Evolutionary conservation across 2,329 filamentous ascomycete genomes (phyloP).

Genomic region (Paecilomyces sp.): DNA sequence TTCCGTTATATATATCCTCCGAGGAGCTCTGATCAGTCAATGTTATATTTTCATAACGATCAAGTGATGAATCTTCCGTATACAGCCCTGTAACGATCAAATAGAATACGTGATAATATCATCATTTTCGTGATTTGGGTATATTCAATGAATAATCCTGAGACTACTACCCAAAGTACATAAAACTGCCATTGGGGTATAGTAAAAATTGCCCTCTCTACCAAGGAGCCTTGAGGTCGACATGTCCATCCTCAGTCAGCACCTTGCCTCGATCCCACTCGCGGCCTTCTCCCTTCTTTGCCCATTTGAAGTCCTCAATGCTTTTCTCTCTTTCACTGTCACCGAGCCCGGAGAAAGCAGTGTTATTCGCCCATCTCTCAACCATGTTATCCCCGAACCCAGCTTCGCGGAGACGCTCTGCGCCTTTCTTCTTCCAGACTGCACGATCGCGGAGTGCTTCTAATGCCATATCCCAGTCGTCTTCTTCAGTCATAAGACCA

Average conservation of each 20-base stretch:
- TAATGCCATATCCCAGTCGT: conserved; percentile 73
- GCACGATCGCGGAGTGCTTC: conserved; percentile 75
- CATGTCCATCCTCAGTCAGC: conserved; percentile 47
- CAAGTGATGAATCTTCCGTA: too few relatives aligned
- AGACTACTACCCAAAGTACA: background rate
- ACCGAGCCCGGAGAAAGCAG: conserved; percentile 44
- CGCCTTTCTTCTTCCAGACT: conserved; percentile 67
- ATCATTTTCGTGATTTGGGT: background rate
- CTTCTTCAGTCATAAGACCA: conserved; percentile 42
- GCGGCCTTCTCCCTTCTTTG: conserved; percentile 58
- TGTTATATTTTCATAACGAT: too few relatives aligned
- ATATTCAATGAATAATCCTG: background rate
- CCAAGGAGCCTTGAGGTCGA: conserved; percentile 47
- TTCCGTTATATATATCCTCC: too few relatives aligned
- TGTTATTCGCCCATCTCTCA: conserved; percentile 60
- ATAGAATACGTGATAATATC: background rate
- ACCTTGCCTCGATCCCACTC: conserved; percentile 63
- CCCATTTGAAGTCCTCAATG: conserved; percentile 67
- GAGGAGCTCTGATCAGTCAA: too few relatives aligned
- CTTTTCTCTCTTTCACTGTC: conserved; percentile 43
- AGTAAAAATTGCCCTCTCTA: conserved; percentile 7
- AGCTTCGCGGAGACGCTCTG: conserved; percentile 65
- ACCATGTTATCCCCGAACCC: conserved; percentile 74
- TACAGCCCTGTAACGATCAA: too few relatives aligned
- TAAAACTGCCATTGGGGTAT: background rate